phyloP scores from a whole-genome alignment of 257 asterid genomes.

The Mitragyna speciosa region DNA sequence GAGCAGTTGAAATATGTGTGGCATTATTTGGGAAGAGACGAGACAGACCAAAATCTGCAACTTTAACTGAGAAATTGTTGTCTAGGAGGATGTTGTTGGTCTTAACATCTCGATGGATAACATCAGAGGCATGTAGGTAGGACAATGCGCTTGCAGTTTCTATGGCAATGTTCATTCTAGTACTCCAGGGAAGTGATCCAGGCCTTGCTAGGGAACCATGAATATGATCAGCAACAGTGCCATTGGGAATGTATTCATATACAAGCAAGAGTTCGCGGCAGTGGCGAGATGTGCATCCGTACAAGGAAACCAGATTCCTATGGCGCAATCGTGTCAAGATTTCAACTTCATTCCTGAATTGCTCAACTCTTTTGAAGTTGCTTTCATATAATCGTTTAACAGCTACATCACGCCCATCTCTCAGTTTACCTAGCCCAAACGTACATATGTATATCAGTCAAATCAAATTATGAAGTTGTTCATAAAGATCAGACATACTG shows the following conservation, averaged over 20 bases:
- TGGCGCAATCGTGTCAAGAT: slow-evolving; percentile 60
- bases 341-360: slow-evolving; percentile 72
- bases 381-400: slow-evolving; percentile 72
- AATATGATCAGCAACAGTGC: slow-evolving; percentile 81
- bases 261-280: slow-evolving; percentile 65
- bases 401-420: slow-evolving; percentile 77
- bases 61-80: slow-evolving; percentile 63
- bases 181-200: slow-evolving; percentile 56
- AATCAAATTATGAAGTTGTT: neutral
- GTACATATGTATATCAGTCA: neutral
- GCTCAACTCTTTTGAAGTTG: slow-evolving; percentile 72
- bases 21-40: slow-evolving; percentile 58
- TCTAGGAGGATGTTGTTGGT: slow-evolving; percentile 76
- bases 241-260: slow-evolving; percentile 73
- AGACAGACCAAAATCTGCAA: slow-evolving; percentile 87
- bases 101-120: slow-evolving; percentile 81
- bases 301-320: slow-evolving; percentile 55
- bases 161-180: slow-evolving; percentile 63
- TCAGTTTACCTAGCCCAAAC: slow-evolving; percentile 51
- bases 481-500: neutral
- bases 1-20: slow-evolving; percentile 83
- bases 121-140: slow-evolving; percentile 65
- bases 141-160: slow-evolving; percentile 76
- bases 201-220: slow-evolving; percentile 57
- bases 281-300: slow-evolving; percentile 77